Percentiles rank a stretch among this genome's conserved stretches.
phyloP scores from a whole-genome alignment of 345 rosid species.

The Clausena lansium region DNA sequence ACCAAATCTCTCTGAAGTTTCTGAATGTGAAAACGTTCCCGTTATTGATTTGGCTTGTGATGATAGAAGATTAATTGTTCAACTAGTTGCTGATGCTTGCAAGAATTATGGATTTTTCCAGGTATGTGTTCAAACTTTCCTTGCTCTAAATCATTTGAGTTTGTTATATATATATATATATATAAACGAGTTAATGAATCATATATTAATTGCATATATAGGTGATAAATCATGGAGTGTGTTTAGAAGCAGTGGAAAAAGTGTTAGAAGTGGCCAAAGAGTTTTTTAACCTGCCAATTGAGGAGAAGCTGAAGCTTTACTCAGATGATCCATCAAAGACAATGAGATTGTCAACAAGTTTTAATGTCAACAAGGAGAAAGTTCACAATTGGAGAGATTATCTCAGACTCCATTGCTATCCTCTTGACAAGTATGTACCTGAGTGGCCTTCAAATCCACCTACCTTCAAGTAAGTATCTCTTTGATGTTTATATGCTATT shows the following conservation, averaged over 20 bases:
- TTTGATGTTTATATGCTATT: not conserved
- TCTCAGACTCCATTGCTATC: constrained; percentile 77
- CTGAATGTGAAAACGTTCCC: constrained; percentile 52
- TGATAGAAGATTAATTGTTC: constrained; percentile 41
- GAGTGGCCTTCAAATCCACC: constrained; percentile 90
- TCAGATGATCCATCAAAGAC: constrained; percentile 86
- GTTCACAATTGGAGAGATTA: constrained; percentile 90
- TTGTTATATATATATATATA: too few species aligned
- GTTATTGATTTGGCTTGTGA: constrained; percentile 55
- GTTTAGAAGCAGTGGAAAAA: constrained; percentile 29
- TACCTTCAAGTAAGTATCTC: constrained; percentile 56
- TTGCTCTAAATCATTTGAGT: not conserved
- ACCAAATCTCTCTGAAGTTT: constrained; percentile 60
- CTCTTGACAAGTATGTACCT: constrained; percentile 56
- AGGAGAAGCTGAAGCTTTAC: constrained; percentile 80
- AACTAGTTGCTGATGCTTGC: constrained; percentile 56
- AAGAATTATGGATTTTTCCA: constrained; percentile 61
- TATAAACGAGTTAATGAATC: not conserved
- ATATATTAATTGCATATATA: constrained; percentile 2
- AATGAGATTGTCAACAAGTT: constrained; percentile 76
- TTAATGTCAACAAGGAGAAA: constrained; percentile 72
- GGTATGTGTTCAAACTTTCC: constrained; percentile 24
- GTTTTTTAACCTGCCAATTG: constrained; percentile 63
- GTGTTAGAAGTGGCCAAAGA: constrained; percentile 52
- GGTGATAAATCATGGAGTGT: constrained; percentile 73